These are phyloP conservation scores for Cnidoscolus chayamansa DNA, from an alignment of 441 rosid genomes.

Conservation along the genomic window DNA sequence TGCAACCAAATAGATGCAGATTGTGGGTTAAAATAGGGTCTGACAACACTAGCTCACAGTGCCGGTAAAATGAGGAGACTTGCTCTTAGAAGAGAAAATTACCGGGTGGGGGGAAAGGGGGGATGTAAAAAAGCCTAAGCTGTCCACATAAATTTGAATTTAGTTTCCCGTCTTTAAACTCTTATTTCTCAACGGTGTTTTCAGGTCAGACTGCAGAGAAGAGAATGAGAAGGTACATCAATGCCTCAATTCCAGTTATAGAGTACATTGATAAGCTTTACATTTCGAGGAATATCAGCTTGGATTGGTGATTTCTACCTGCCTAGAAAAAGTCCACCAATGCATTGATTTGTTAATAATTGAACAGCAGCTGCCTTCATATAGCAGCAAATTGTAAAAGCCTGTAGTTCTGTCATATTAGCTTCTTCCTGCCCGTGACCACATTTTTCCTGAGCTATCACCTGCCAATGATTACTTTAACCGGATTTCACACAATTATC, in stretches of 20 bases:
- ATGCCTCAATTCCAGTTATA: slow-evolving; percentile 58
- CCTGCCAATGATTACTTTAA: background rate
- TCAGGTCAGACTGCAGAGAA: slow-evolving; percentile 70
- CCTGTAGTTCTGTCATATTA: slow-evolving; percentile 2
- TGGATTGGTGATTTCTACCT: slow-evolving; percentile 67
- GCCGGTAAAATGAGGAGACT: too few species aligned
- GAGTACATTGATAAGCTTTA: slow-evolving; percentile 74
- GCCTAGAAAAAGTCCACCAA: background rate
- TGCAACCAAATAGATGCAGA: too few species aligned
- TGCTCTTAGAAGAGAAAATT: too few species aligned
- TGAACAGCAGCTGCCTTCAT: background rate
- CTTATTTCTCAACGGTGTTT: slow-evolving; percentile 7
- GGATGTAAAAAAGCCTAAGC: too few species aligned
- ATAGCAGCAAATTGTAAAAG: background rate
- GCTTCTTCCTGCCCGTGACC: slow-evolving; percentile 7
- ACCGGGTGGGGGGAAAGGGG: too few species aligned
- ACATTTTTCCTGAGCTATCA: background rate
- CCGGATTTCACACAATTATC: background rate
- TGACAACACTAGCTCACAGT: too few species aligned
- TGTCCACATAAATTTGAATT: background rate
- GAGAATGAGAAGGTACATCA: slow-evolving; percentile 74
- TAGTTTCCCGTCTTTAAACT: background rate
- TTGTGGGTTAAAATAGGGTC: too few species aligned
- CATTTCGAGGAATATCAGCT: slow-evolving; percentile 58
- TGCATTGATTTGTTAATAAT: background rate